phyloP scores from a whole-genome alignment of 129 eudicot species.

The Dittrichia graveolens region DNA sequence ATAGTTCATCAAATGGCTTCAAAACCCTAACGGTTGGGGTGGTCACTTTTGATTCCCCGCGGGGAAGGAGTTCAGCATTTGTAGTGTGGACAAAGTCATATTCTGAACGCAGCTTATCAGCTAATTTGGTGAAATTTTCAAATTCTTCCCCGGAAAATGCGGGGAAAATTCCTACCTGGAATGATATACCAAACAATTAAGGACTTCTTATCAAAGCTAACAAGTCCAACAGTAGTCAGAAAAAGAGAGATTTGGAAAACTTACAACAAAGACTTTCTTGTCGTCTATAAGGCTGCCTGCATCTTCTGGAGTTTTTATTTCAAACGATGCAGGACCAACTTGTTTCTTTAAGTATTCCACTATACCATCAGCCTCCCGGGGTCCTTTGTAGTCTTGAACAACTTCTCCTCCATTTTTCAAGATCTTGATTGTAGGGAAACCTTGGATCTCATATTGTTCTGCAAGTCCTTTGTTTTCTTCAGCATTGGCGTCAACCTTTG shows the following conservation, averaged over 20 bases:
- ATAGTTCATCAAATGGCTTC: slow-evolving; percentile 88
- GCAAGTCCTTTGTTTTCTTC: slow-evolving; percentile 64
- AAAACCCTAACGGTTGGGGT: slow-evolving; percentile 70
- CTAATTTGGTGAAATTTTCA: slow-evolving; percentile 58
- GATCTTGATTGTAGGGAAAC: slow-evolving; percentile 85
- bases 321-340: slow-evolving; percentile 76
- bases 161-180: slow-evolving; percentile 72
- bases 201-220: background rate
- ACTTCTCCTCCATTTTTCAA: slow-evolving; percentile 70
- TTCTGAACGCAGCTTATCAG: slow-evolving; percentile 76
- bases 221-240: background rate
- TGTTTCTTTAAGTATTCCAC: slow-evolving; percentile 69
- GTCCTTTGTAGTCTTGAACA: slow-evolving; percentile 74
- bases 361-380: slow-evolving; percentile 91
- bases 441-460: slow-evolving; percentile 45
- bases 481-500: slow-evolving; percentile 79
- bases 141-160: slow-evolving; percentile 73
- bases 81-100: slow-evolving; percentile 71
- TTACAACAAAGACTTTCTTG: slow-evolving; percentile 59
- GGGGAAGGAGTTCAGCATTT: slow-evolving; percentile 66
- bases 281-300: slow-evolving; percentile 49
- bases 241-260: slow-evolving; percentile 17
- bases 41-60: slow-evolving; percentile 53
- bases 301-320: slow-evolving; percentile 63
- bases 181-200: slow-evolving; percentile 4